Evolutionary conservation across 305 asterid species (phyloP).

Genomic region (Fraxinus xanthoxyloides): DNA sequence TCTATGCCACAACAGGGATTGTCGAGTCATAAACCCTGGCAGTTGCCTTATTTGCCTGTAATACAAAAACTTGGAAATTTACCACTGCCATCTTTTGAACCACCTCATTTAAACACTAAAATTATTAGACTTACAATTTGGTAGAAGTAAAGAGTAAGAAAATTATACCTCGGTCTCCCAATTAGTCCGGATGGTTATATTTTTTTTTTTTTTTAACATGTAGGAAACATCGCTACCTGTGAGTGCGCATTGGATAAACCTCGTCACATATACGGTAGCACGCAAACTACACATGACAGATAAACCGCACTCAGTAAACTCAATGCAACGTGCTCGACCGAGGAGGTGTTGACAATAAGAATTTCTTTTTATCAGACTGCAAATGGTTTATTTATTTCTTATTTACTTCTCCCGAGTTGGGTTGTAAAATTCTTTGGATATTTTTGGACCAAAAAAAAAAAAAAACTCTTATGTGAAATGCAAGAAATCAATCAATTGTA

Average conservation of each 20-base stretch:
- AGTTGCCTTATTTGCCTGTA: slow-evolving; percentile 42
- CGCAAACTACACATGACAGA: too few species aligned
- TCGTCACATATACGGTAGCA: too few species aligned
- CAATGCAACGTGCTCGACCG: too few species aligned
- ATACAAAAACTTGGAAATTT: background rate
- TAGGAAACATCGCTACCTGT: too few species aligned
- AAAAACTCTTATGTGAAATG: background rate
- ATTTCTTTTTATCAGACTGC: background rate
- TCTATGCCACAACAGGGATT: slow-evolving; percentile 36
- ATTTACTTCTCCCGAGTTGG: background rate
- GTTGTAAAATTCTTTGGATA: background rate
- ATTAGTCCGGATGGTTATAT: too few species aligned
- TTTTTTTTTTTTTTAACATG: too few species aligned
- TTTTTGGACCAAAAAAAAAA: background rate
- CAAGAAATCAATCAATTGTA: background rate
- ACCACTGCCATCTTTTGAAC: background rate
- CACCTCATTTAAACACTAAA: background rate
- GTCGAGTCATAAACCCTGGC: slow-evolving; percentile 39
- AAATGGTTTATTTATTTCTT: too few species aligned
- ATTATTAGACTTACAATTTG: background rate
- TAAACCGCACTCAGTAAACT: too few species aligned
- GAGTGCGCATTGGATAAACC: too few species aligned
- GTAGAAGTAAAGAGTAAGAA: background rate
- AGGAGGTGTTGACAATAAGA: too few species aligned
- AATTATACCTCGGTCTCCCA: slow-evolving; percentile 45